Evolutionary conservation across 352 stramenopile species (phyloP), one percentile per base, ranked within the genome.

Genomic region (Elongisporangium senticosum): DNA sequence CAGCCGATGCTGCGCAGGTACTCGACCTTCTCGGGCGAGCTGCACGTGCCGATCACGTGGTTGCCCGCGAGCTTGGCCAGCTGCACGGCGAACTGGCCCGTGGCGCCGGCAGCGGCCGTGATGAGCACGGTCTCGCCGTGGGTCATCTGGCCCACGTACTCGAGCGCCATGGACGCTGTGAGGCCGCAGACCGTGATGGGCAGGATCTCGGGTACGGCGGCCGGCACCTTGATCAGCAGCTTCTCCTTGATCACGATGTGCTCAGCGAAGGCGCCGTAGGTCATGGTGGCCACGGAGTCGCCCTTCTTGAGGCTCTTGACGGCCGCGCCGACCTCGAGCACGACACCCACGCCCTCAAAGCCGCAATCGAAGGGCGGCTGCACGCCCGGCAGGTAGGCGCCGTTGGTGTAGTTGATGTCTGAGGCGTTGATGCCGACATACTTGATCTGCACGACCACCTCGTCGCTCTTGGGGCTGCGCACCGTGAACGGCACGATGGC

Each of bases 21-120:
- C 33, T 92, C 79, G 48, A 77, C 81, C 68, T 95, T 95, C 56
- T 90, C 86, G 21, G 79, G 67, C 47, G 77, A 90, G 64, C 77
- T 89, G 66, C 63, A 76, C 47, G 75, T 89, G 53, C 72, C 72
- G 56, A 93, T 86, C 13, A 87, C 77, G 51, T 80, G 65, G 67
- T 85, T 87, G 37, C 79, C 79, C 19, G 88, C 64, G 15, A 75
- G 79, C 54, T 87, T 87, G 33, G 81, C 83, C 52, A 95, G 66
- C 59, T 93, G 84, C 51, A 92, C 63, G 14, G 68, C 86, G 53
- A 88, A 86, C 28, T 89, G 61, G 19, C 86, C 86, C 15, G 81
- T 92, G 15, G 74, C 83, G 22, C 82, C 83, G 15, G 72, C 70
- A 1, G 69, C 70, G 2, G 69, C 69, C 26, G 72, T 79, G 62